phyloP scores from a whole-genome alignment of 768 basidiomycete genomes.

The Boletus eberwhitei region DNA sequence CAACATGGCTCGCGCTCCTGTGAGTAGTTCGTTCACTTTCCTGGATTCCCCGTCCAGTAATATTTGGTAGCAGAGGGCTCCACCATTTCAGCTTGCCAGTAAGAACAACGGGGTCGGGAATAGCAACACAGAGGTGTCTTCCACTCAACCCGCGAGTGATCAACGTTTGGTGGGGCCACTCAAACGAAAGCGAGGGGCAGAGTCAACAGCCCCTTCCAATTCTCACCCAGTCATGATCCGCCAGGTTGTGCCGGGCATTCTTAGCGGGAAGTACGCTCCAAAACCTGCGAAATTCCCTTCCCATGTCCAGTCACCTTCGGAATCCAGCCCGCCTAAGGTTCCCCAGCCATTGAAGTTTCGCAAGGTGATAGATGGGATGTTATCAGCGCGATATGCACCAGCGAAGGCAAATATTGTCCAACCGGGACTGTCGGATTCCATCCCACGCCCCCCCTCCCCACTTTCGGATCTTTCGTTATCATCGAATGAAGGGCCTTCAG shows the following conservation, averaged over 20 bases:
- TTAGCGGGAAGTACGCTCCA: slow-evolving; percentile 27
- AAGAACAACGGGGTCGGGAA: slow-evolving; percentile 11
- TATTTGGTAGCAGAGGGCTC: slow-evolving; percentile 2
- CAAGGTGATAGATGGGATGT: slow-evolving; percentile 38
- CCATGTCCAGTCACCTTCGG: slow-evolving; percentile 9
- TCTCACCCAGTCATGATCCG: slow-evolving; percentile 31
- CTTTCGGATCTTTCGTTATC: slow-evolving; percentile 27
- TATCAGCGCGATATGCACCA: slow-evolving; percentile 27
- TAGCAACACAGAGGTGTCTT: slow-evolving; percentile 7
- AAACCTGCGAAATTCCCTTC: slow-evolving; percentile 18
- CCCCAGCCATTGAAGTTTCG: slow-evolving; percentile 36
- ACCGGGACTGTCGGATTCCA: slow-evolving; percentile 2
- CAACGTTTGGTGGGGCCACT: slow-evolving; percentile 16
- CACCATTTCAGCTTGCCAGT: slow-evolving; percentile 8
- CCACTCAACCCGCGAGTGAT: slow-evolving; percentile 6
- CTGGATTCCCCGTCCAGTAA: background rate
- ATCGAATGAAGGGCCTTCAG: slow-evolving; percentile 15
- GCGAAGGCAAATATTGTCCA: slow-evolving; percentile 14
- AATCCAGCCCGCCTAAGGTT: slow-evolving; percentile 18
- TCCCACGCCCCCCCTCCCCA: slow-evolving; percentile 6
- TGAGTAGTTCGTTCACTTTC: slow-evolving; percentile 9
- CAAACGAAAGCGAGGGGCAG: slow-evolving; percentile 32
- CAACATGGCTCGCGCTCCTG: slow-evolving; percentile 8
- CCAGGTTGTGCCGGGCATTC: slow-evolving; percentile 37
- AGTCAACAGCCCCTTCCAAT: slow-evolving; percentile 15